Base-by-base conservation (phyloP, 306 rosid species). In the Gillenia trifoliata region DNA sequence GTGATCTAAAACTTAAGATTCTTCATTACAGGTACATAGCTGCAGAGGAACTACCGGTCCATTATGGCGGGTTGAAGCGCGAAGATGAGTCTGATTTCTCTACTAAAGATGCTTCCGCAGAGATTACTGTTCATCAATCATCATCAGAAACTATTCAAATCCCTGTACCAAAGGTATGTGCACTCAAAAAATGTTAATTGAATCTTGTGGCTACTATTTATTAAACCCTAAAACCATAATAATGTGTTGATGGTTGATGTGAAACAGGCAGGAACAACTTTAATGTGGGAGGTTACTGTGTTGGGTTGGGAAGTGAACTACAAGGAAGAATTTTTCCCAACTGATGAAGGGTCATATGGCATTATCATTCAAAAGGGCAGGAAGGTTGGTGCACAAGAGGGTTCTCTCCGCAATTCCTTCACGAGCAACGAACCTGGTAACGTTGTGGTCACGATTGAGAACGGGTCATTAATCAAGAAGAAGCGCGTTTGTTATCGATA, bases 301-400 rank as follows among this genome's bases (percentile, higher is more conserved):
- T 79, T 82, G 52, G 97, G 97, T 20, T 92, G 97, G 97, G 97
- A 85, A 0, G 86, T 89, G 61, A 88, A 72, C 60, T 92, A 88
- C 75, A 82, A 88, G 19, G 96, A 92, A 55, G 97, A 92, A 49
- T 92, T 88, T 66, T 86, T 86, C 47, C 97, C 96, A 64, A 84
- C 76, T 54, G 70, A 76, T 11, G 93, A 89, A 72, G 89, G 84
- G 23, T 83, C 90, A 68, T 88, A 89, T 57, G 87, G 93, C 22
- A 85, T 92, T 52, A 88, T 89, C 1, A 80, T 92, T 2, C 92
- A 89, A 70, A 92, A 86, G 87, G 70, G 85, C 9, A 86, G 90
- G 71, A 92, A 79, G 77, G 68, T 92, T 6, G 72, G 66, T 6
- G 74, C 78, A 45, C 90, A 86, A 62, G 89, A 85, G 29, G 87